phyloP scores from a whole-genome alignment of 441 rosid species.

The Arabidopsis hybrid region DNA sequence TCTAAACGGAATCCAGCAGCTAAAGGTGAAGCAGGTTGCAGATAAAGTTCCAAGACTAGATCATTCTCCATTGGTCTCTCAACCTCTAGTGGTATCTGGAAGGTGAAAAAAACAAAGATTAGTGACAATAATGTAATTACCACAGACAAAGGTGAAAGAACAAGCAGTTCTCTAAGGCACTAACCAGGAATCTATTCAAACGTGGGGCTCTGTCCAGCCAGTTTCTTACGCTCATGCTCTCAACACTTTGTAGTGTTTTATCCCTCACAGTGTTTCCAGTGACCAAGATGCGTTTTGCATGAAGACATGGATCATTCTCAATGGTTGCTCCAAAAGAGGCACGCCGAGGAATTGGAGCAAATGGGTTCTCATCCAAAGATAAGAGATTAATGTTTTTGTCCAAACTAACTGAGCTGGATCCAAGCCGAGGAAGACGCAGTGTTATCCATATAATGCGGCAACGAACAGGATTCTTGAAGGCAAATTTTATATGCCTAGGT shows the following conservation, averaged over 20 bases:
- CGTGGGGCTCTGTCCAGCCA: constrained; percentile 85
- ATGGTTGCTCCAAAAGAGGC: constrained; percentile 87
- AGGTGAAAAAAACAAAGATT: constrained; percentile 16
- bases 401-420: constrained; percentile 85
- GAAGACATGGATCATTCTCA: constrained; percentile 82
- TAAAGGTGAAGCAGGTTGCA: constrained; percentile 79
- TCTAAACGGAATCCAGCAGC: constrained; percentile 88
- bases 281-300: constrained; percentile 83
- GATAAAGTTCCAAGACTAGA: constrained; percentile 74
- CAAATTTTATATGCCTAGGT: constrained; percentile 87
- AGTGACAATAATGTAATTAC: constrained; percentile 22
- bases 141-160: constrained; percentile 19
- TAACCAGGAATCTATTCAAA: constrained; percentile 85
- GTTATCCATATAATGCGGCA: constrained; percentile 93
- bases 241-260: constrained; percentile 59
- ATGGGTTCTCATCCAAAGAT: constrained; percentile 90
- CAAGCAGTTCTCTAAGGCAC: constrained; percentile 33
- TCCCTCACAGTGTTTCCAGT: constrained; percentile 71
- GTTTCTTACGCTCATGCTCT: constrained; percentile 63
- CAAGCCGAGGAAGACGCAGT: constrained; percentile 79
- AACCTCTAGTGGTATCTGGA: constrained; percentile 77
- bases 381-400: constrained; percentile 76
- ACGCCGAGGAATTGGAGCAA: constrained; percentile 73
- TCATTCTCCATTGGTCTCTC: constrained; percentile 77
- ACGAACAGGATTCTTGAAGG: constrained; percentile 75